These are phyloP conservation scores for Tetradesmus lagerheimii DNA, from an alignment of 139 green algal species.

Conservation along the genomic window DNA sequence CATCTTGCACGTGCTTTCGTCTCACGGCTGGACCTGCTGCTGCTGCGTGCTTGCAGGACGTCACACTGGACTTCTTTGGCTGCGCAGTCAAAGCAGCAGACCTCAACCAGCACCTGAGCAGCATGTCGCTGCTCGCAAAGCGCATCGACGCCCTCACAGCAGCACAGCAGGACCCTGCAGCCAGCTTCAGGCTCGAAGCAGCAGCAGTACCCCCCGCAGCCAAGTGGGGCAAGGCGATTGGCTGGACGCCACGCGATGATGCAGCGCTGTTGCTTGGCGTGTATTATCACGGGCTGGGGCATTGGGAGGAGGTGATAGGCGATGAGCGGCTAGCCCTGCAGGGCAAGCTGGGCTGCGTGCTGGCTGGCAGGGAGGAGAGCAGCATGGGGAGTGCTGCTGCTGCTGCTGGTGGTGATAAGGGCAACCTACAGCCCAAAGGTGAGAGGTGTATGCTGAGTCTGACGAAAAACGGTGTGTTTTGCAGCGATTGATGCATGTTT, in stretches of 20 bases:
- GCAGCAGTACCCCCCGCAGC: slow-evolving; percentile 54
- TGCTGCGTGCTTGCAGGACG: slow-evolving; percentile 57
- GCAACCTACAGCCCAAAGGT: slow-evolving; percentile 28
- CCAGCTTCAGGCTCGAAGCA: slow-evolving; percentile 69
- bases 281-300: slow-evolving; percentile 80
- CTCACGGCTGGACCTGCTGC: neutral
- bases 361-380: slow-evolving; percentile 44
- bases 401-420: neutral
- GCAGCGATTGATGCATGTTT: neutral
- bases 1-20: neutral
- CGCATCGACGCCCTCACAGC: slow-evolving; percentile 49
- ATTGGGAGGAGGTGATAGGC: slow-evolving; percentile 82
- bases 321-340: slow-evolving; percentile 79
- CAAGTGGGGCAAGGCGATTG: slow-evolving; percentile 71
- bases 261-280: slow-evolving; percentile 86
- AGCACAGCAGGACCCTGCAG: slow-evolving; percentile 32
- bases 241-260: slow-evolving; percentile 85
- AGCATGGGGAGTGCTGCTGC: neutral
- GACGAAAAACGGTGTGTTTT: too few species aligned
- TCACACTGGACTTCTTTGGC: slow-evolving; percentile 94
- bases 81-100: slow-evolving; percentile 85
- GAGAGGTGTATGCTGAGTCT: neutral
- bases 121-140: slow-evolving; percentile 70
- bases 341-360: slow-evolving; percentile 76
- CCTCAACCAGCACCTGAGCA: slow-evolving; percentile 63